Evolutionary conservation across 1,139 yeast genomes (phyloP).

Genomic region (Diutina catenulata): DNA sequence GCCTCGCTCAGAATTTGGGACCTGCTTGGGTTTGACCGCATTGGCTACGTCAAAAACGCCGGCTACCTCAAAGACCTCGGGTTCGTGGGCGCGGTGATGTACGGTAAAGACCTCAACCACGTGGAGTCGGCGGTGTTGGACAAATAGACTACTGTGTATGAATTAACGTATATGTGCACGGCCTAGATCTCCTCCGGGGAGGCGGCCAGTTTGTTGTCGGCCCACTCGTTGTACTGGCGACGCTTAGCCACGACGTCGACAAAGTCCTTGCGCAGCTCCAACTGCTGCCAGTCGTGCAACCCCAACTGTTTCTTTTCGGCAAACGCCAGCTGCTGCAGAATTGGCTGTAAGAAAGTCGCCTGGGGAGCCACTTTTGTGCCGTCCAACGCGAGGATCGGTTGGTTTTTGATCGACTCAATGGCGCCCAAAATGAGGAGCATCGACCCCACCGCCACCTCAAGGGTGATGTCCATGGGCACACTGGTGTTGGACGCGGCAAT

Average conservation of each 20-base stretch:
- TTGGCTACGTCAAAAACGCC: slow-evolving; percentile 57
- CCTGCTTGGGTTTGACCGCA: slow-evolving; percentile 54
- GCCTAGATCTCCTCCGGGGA: neutral
- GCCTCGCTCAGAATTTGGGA: slow-evolving; percentile 73
- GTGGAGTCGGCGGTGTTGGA: no score
- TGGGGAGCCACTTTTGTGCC: slow-evolving; percentile 13
- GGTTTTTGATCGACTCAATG: slow-evolving; percentile 16
- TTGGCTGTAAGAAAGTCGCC: slow-evolving; percentile 20
- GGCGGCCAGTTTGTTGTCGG: neutral
- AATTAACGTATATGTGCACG: no score
- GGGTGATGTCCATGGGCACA: slow-evolving; percentile 26
- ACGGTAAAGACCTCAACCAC: slow-evolving; percentile 39
- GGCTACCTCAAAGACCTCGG: slow-evolving; percentile 45
- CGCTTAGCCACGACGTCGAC: slow-evolving; percentile 33
- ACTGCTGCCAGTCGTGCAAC: slow-evolving; percentile 28
- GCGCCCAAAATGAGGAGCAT: slow-evolving; percentile 26
- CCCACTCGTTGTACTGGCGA: slow-evolving; percentile 29
- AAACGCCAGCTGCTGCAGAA: slow-evolving; percentile 37
- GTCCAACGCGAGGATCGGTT: slow-evolving; percentile 13
- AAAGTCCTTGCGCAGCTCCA: slow-evolving; percentile 32
- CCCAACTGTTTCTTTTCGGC: slow-evolving; percentile 33
- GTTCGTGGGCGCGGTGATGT: slow-evolving; percentile 59
- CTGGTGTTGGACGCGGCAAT: slow-evolving; percentile 8
- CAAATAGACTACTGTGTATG: no score
- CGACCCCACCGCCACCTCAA: slow-evolving; percentile 32